Base-by-base conservation (phyloP, 2,329 filamentous ascomycete species). In the Aspergillus ustus region DNA sequence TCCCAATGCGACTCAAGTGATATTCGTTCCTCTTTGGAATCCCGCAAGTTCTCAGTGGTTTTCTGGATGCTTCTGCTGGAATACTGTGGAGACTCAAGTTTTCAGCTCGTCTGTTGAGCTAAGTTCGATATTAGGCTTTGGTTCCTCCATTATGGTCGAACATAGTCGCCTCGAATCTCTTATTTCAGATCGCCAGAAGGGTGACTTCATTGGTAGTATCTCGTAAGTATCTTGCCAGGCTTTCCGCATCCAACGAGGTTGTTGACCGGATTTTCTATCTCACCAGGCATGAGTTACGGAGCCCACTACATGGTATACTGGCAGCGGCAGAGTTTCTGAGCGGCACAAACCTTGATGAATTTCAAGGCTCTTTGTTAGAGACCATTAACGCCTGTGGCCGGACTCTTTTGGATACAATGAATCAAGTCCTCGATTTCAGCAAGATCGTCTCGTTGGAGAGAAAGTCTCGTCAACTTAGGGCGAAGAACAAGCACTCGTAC, bases 1-100 rank as follows among this genome's bases (percentile, higher is more conserved):
- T 51, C 82, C 82, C 0, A 75, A 74, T 22, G 80, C 80, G 1
- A 73, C 77, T 1, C 82, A 82, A 52, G 72, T 85, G 5, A 75
- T 84, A 3, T 84, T 85, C 60, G 71, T 84, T 6, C 83, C 83
- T 0, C 66, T 85, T 0, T 85, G 82, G 80, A 83, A 85, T 66
- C 77, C 80, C 17, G 78, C 78, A 13, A 77, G 75, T 20, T 77
- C 80, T 48, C 72, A 83, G 65, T 80, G 82, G 81, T 75, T 81
- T 63, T 77, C 73, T 19, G 82, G 73, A 55, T 80, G 75, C 67
- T 81, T 78, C 57, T 82, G 78, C 43, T 81, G 78, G 76, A 81
- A 70, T 28, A 71, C 69, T n/a, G 48, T 67, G 0, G 74, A 77
- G 51, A 77, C 74, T 7, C 70, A 72, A 15, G 72, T 77, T 40